Percentiles rank a stretch among this genome's conserved stretches.
Conservation (phyloP, 1,284 basidiomycete species). For the Neotropicomus parvogracilis region DNA sequence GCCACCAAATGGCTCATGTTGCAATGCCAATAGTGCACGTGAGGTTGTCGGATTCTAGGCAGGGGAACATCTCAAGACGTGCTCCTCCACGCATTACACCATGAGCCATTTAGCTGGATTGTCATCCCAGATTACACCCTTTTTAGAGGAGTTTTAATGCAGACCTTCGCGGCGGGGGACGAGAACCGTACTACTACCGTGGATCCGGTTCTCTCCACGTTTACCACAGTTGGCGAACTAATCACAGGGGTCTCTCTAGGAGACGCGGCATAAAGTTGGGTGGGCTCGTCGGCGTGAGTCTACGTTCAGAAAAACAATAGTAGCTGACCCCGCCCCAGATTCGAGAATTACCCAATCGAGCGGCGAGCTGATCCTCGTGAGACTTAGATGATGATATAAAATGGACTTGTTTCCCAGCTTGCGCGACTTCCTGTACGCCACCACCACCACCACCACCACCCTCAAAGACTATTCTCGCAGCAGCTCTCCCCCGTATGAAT, state of each 20-base stretch:
- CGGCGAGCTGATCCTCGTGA: slow-evolving; percentile 2
- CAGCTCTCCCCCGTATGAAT: no score
- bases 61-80: background rate
- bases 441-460: background rate
- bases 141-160: no score
- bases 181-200: no score
- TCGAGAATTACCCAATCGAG: slow-evolving; percentile 8
- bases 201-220: no score
- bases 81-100: slow-evolving; percentile 12
- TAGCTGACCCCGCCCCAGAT: background rate
- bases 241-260: no score
- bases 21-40: slow-evolving; percentile 6
- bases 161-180: no score
- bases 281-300: no score
- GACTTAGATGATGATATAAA: background rate
- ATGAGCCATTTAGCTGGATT: slow-evolving; percentile 11
- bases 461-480: no score
- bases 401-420: background rate
- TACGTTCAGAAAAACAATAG: no score
- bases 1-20: slow-evolving; percentile 14
- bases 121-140: background rate
- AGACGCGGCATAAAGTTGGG: no score
- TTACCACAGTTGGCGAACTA: background rate
- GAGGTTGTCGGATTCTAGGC: background rate
- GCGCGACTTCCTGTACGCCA: slow-evolving; percentile 2